Evolutionary conservation across 1,139 yeast species (phyloP), one percentile per base, ranked within the genome.

Genomic region (Blastobotrys aristatus): DNA sequence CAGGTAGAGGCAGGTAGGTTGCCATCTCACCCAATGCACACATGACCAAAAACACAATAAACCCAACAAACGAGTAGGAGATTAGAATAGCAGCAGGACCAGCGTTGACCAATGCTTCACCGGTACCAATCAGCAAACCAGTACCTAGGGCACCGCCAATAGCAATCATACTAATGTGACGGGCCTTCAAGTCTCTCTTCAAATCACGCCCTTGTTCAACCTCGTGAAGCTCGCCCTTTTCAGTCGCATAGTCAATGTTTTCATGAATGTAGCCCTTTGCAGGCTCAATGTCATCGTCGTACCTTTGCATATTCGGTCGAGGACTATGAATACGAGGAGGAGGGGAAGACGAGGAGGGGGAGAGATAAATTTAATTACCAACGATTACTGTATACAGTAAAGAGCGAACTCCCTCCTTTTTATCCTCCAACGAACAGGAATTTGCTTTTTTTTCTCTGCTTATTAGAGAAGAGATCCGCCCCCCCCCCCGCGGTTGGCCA

Each of bases 91-190:
- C 82, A 2, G 80, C 86, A 2, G 89, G 87, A 10, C 90, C 90
- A 40, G 84, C 83, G 29, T 68, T 66, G 31, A 67, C 60, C 41
- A 82, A 65, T 20, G 81, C 75, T 41, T 72, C 66, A 43, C 89
- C 89, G 37, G 81, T 71, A 50, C 89, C 88, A 51, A 84, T 79
- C 55, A 82, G 79, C 40, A 81, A 71, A 59, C 83, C 84, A 2
- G 88, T 79, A 14, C 88, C 87, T 45, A 80, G 79, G 48, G 78
- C 76, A 8, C 86, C 86, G 2, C 38, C 38, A 18, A 87, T 80
- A 43, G 95, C 94, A 64, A 87, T 82, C 87, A 86, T 84, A 61
- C 82, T 84, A 57, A 86, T 69, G 71, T 85, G 80, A 72, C 82
- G 70, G 44, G 69, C 72, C 55, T 80, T 80, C 49, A 85, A 72